phyloP scores from a whole-genome alignment of 2,329 filamentous ascomycete genomes.

The Botrytis byssoidea region DNA sequence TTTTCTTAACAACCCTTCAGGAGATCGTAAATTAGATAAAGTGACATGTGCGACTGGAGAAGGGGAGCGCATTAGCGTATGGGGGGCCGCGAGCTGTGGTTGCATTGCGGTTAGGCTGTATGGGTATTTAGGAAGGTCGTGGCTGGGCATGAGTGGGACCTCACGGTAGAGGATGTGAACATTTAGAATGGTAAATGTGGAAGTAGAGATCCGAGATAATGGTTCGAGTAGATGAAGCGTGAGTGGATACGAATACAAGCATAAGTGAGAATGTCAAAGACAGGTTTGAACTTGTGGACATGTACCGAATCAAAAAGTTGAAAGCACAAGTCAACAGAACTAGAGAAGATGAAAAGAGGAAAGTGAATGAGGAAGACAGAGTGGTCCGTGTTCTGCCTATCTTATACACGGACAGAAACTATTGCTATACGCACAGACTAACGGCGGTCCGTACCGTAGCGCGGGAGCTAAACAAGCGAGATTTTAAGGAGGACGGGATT shows the following conservation, averaged over 20 bases:
- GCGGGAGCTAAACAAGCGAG: constrained; percentile 19
- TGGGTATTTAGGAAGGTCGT: background rate
- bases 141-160: constrained; percentile 2
- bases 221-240: background rate
- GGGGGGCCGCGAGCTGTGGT: background rate
- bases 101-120: background rate
- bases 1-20: background rate
- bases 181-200: background rate
- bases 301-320: background rate
- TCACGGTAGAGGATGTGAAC: background rate
- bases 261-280: background rate
- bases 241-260: background rate
- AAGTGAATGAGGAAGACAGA: background rate
- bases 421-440: constrained; percentile 13
- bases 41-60: background rate
- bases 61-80: background rate
- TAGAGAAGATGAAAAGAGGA: background rate
- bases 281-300: background rate
- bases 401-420: background rate
- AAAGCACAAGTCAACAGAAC: background rate
- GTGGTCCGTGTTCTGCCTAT: background rate
- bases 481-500: constrained; percentile 16
- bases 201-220: background rate
- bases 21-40: background rate
- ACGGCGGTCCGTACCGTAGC: constrained; percentile 13